Evolutionary conservation across 1,139 yeast genomes (phyloP).

Genomic region (Candida sanyaensis): DNA sequence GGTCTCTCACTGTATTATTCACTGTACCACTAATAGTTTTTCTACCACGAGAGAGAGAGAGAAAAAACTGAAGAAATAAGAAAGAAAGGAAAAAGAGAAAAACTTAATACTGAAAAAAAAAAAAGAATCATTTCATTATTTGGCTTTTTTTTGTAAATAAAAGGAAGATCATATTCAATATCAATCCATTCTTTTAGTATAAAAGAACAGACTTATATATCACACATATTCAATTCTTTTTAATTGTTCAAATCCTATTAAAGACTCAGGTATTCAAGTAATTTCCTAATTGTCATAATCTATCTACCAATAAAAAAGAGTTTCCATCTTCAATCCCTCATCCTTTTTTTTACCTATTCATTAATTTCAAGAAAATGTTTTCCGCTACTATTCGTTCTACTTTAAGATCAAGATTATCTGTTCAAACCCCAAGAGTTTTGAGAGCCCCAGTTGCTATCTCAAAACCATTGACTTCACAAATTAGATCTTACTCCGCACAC

Average conservation of each 20-base stretch:
- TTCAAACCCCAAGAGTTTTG: slow-evolving; percentile 27
- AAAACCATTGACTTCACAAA: slow-evolving; percentile 15
- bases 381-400: slow-evolving; percentile 56
- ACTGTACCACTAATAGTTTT: no score
- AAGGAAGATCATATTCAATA: not conserved
- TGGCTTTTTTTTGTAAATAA: not conserved
- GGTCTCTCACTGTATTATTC: no score
- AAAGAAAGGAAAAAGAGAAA: not conserved
- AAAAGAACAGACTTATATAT: not conserved
- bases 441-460: slow-evolving; percentile 20
- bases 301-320: no score
- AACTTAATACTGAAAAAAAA: slow-evolving; percentile 3
- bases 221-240: not conserved
- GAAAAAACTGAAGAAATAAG: no score
- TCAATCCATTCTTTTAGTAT: not conserved
- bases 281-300: no score
- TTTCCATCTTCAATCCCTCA: not conserved
- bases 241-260: no score
- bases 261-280: no score
- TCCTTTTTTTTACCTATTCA: not conserved
- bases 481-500: slow-evolving; percentile 73
- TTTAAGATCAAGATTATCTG: slow-evolving; percentile 44
- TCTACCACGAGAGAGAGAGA: no score
- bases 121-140: not conserved
- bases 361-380: slow-evolving; percentile 32